Conservation (phyloP, 139 green algal genomes). For the Micractinium conductrix region DNA sequence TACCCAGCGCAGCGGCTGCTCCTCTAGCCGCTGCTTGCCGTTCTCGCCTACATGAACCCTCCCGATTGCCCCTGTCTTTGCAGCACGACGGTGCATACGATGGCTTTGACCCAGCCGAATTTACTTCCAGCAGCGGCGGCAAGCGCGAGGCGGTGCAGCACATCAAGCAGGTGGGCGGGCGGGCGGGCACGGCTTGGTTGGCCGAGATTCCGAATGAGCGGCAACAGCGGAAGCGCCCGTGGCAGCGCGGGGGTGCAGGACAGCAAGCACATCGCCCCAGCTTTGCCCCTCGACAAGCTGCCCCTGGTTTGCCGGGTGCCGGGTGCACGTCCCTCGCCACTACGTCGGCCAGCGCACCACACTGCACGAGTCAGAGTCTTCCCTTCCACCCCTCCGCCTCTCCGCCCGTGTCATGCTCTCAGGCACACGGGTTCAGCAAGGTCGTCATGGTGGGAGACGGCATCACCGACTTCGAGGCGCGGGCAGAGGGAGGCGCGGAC, state of each 20-base stretch:
- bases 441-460: slow-evolving; percentile 98
- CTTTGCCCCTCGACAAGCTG: too few relatives aligned
- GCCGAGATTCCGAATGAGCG: too few relatives aligned
- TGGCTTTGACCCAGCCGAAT: slow-evolving; percentile 94
- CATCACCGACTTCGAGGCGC: slow-evolving; percentile 95
- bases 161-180: slow-evolving; percentile 69
- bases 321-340: too few relatives aligned
- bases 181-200: too few relatives aligned
- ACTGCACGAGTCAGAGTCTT: too few relatives aligned
- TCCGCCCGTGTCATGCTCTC: neutral
- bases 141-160: slow-evolving; percentile 88
- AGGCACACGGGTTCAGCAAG: slow-evolving; percentile 65
- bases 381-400: neutral
- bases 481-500: slow-evolving; percentile 80
- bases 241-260: too few relatives aligned
- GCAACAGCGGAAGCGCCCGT: too few relatives aligned
- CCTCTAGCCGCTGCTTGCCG: neutral
- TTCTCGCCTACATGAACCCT: neutral
- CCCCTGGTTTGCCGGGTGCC: too few relatives aligned
- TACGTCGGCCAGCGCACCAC: too few relatives aligned
- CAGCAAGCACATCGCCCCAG: too few relatives aligned
- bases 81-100: slow-evolving; percentile 82
- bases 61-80: neutral
- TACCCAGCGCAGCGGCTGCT: too few relatives aligned
- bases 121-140: slow-evolving; percentile 90